These are phyloP conservation scores for Diaporthe eres DNA, from an alignment of 2,329 filamentous ascomycete species.

Conservation along the genomic window DNA sequence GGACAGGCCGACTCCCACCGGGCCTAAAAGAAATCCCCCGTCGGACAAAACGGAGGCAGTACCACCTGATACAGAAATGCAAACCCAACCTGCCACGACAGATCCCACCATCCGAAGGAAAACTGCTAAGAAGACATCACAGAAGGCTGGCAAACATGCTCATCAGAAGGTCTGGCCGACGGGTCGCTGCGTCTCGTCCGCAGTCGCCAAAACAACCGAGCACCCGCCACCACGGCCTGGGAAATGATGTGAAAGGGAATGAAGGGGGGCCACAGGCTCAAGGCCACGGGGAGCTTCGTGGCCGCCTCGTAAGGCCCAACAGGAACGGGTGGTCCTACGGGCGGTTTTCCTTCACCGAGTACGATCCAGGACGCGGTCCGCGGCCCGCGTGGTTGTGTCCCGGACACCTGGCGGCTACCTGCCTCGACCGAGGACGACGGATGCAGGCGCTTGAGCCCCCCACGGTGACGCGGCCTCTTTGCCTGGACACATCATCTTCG, in stretches of 20 bases:
- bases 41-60: slow-evolving; percentile 19
- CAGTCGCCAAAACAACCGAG: neutral
- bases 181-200: slow-evolving; percentile 4
- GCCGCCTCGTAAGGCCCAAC: neutral
- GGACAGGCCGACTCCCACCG: neutral
- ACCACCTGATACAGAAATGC: slow-evolving; percentile 5
- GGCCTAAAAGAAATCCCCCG: neutral
- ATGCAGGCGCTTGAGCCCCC: neutral
- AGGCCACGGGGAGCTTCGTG: neutral
- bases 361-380: slow-evolving; percentile 6
- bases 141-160: neutral
- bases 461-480: neutral
- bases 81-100: neutral
- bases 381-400: slow-evolving; percentile 15
- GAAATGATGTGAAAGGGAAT: neutral
- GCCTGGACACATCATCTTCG: neutral
- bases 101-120: neutral
- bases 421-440: neutral
- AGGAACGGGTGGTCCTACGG: neutral
- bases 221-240: slow-evolving; percentile 11
- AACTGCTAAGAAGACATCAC: neutral
- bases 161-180: neutral
- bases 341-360: neutral
- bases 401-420: neutral
- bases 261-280: neutral